Evolutionary conservation across 2,329 filamentous ascomycete genomes (phyloP), one percentile per base, ranked within the genome.

Genomic region (Fusarium sp.): DNA sequence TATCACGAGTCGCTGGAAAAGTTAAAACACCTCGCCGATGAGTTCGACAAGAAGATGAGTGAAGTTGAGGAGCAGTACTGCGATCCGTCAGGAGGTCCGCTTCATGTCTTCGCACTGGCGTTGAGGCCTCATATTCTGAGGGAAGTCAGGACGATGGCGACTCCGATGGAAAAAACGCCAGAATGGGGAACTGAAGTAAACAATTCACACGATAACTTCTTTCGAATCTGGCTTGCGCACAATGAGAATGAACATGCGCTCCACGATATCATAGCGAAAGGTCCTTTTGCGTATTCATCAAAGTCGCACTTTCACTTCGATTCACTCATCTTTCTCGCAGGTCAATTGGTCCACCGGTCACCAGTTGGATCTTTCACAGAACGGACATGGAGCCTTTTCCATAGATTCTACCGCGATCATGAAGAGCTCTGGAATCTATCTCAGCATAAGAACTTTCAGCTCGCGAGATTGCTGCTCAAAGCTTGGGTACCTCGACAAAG

Each of bases 181-280:
- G 65, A 67, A 29, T 67, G 65, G 65, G 65, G 63, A 0, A 63
- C 31, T 1, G 65, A 67, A 35, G 48, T 67, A 1, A 37, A 55
- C 0, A 68, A 42, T 3, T 35, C 37, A 4, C 49, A 55, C 4
- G 65, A 68, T 7, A 68, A 68, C 15, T 68, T 68, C 9, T 68
- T 42, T 2, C 37, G 65, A 1, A 63, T 68, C 14, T 68, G 65
- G 65, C 12, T 68, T 2, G 14, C 56, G 3, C 65, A 68, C 8
- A 42, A 68, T 8, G 65, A 68, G 27, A 41, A 31, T 3, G 27
- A 35, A 2, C 18, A 49, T 0, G 25, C 27, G 3, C 25, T 68
- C 6, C 60, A 62, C 38, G 42, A 63, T 29, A 48, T 5, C 4
- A 44, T 4, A 39, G 44, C 16, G 12, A 49, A 15, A 3, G 25